These are phyloP conservation scores for Sarcocystis neurona DNA, from an alignment of 169 alveolate genomes.

Conservation along the genomic window DNA sequence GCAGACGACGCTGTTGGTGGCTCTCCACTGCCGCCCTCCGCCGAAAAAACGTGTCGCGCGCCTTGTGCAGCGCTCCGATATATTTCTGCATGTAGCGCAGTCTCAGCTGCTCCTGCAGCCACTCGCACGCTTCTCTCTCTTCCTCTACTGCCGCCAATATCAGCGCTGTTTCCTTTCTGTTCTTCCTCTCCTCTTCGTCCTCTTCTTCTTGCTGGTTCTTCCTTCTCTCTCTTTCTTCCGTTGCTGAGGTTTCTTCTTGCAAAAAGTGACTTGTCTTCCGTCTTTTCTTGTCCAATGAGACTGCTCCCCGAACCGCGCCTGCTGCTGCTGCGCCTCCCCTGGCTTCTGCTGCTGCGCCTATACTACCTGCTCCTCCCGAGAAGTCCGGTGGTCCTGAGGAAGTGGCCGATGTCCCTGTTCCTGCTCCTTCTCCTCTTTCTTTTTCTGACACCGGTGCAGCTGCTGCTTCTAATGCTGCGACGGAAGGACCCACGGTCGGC, in stretches of 20 bases:
- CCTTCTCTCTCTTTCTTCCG: background rate
- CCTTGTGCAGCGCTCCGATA: background rate
- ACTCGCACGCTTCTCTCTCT: background rate
- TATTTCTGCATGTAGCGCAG: background rate
- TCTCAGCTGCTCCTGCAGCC: background rate
- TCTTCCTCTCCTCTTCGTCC: background rate
- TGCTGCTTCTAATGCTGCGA: too few relatives aligned
- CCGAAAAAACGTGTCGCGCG: background rate
- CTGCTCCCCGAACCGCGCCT: too few relatives aligned
- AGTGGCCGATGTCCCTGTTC: too few relatives aligned
- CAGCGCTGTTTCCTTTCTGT: background rate
- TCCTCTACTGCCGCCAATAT: background rate
- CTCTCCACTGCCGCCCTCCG: background rate
- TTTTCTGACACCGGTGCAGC: too few relatives aligned
- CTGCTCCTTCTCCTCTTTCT: too few relatives aligned
- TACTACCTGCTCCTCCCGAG: too few relatives aligned
- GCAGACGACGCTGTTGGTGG: constrained; percentile 5
- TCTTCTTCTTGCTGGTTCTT: background rate
- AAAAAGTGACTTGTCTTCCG: background rate
- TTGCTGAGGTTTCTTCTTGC: background rate
- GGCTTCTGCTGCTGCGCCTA: too few relatives aligned
- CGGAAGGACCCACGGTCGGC: too few relatives aligned
- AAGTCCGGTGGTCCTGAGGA: too few relatives aligned
- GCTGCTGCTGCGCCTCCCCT: too few relatives aligned
- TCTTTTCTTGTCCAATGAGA: too few relatives aligned